Evolutionary conservation across 805 yeast genomes (phyloP).

Genomic region (Diddensiella santjacobensis): DNA sequence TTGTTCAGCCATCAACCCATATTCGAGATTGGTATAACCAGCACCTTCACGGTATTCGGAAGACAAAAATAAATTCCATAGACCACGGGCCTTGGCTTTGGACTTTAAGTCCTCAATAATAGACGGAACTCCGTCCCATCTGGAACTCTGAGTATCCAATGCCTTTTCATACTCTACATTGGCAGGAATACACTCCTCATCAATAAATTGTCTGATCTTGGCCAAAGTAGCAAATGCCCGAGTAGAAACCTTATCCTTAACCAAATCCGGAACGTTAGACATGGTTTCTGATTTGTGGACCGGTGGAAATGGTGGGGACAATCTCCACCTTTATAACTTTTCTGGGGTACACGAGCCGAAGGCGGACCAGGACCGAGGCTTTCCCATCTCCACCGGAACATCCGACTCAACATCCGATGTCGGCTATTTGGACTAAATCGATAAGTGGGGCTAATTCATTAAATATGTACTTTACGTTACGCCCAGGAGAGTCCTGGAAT

Average conservation of each 20-base stretch:
- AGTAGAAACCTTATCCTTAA: slow-evolving; percentile 34
- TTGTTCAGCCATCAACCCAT: slow-evolving; percentile 61
- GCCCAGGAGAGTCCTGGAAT: slow-evolving; percentile 11
- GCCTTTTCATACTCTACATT: slow-evolving; percentile 44
- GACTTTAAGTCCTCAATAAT: slow-evolving; percentile 49
- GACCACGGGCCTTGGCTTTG: slow-evolving; percentile 49
- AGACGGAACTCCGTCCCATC: slow-evolving; percentile 49
- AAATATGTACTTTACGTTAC: too few relatives aligned
- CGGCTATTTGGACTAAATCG: slow-evolving; percentile 2
- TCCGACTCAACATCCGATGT: background rate
- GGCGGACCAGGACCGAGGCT: too few relatives aligned
- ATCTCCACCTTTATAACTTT: background rate
- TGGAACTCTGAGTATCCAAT: slow-evolving; percentile 34
- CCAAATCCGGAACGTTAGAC: slow-evolving; percentile 35
- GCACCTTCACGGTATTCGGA: slow-evolving; percentile 49
- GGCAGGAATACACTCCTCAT: slow-evolving; percentile 54
- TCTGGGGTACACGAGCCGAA: too few relatives aligned
- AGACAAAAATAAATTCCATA: slow-evolving; percentile 60
- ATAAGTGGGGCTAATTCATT: too few relatives aligned
- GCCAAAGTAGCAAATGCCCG: slow-evolving; percentile 35
- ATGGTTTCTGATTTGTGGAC: slow-evolving; percentile 1
- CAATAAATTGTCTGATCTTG: slow-evolving; percentile 48
- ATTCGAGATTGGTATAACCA: slow-evolving; percentile 58
- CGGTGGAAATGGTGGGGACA: background rate
- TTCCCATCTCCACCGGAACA: background rate